Base-by-base conservation (phyloP, 441 rosid genomes). In the Capsella rubella region DNA sequence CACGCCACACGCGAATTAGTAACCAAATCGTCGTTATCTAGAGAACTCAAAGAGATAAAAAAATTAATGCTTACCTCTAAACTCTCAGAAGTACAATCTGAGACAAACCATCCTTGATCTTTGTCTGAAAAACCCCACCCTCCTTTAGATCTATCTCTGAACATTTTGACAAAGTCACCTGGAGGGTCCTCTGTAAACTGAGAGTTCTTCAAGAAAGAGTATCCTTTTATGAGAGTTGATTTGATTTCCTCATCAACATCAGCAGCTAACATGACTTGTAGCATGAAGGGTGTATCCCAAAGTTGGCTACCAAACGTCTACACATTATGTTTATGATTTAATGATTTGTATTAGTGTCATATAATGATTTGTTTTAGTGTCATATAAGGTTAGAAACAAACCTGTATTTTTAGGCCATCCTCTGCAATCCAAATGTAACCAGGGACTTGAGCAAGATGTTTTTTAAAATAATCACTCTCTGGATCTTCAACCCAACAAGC, bases 331-430 rank as follows among this genome's bases (percentile, higher is more conserved):
- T 27, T 0, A 53, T 52, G 0, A 47, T 47, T 47, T 45, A 4
- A 45, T 37, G 40, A 9, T 11, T 37, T 37, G 40, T 37, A 37
- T 21, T 21, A 21, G 2, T 21, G 9, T 37, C 9, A 21, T 2
- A 21, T 37, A 37, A 11, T 37, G 40, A 9, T 37, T 31, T 6
- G 1, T 31, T 5, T 31, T 31, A 31, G 34, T 31, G 25, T 21
- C 25, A 21, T 21, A 21, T 21, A 21, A 21, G 25, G 25, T 21
- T 21, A 21, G 0, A 21, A 43, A 45, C 18, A 4, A 45, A 78
- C 82, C 81, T 82, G 85, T 67, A 82, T 80, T 80, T 82, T 82
- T 29, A 82, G 76, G n/a, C 85, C 85, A 51, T 82, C 85, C 59
- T 82, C 85, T 2, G 78, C 82, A 46, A 82, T 53, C 85, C 85